Base-by-base conservation (phyloP, 2,329 filamentous ascomycete species). In the Cladosporium sp. region DNA sequence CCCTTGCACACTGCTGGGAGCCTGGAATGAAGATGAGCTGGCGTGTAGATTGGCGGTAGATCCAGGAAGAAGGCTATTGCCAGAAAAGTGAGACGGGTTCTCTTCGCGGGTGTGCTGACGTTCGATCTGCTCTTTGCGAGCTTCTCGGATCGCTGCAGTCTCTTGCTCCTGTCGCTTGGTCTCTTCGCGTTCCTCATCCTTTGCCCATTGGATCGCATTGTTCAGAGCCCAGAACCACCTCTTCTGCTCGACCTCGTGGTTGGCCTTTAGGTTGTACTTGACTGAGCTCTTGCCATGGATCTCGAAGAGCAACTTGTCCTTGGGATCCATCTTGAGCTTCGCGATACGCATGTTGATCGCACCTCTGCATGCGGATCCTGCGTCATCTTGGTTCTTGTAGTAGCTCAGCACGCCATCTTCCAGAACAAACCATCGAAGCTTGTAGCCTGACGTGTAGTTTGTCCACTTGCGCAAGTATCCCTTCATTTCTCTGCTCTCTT, bases 381-480 rank as follows among this genome's bases (percentile, higher is more conserved):
- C 92, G 77, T 99, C 95, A 76, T 99, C 95, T 80, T 99, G 95
- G 78, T 98, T 92, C 80, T 99, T 99, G 83, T 98, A 99, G 81
- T 99, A 99, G 79, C 95, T 98, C 71, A 99, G 80, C 14, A 99
- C 94, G 14, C 95, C 95, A 76, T 99, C 95, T 77, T 99, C 95
- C 10, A 99, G 86, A 15, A 98, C 95, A 76, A 99, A 99, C 93
- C 94, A 99, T 67, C 95, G 86, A 69, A 99, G 79, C 80, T 99
- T 97, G 81, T 97, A 99, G 10, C 95, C 95, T 76, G 92, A 93
- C 26, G 94, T 93, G 77, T 99, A 99, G 77, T 99, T 99, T 58
- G 95, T 99, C 95, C 95, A 99, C 78, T 99, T 99, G 81, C 97
- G 98, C 65, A 99, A 83, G 77, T 98, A 99, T 7, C 95, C 95